Evolutionary conservation across 148 eudicot species (phyloP).

Genomic region (Rhododendron griersonianum): DNA sequence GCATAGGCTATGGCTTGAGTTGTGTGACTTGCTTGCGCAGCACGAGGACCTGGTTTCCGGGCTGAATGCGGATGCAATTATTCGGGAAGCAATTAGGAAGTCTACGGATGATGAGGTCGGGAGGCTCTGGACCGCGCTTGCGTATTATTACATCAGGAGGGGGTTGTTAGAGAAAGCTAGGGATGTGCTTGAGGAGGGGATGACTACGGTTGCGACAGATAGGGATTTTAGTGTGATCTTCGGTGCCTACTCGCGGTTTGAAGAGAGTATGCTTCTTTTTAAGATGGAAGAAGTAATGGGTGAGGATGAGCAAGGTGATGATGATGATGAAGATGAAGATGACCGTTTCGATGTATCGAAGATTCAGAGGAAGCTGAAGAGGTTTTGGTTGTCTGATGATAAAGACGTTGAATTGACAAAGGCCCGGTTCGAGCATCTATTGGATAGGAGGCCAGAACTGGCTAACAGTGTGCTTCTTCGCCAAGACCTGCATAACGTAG

Average conservation of each 20-base stretch:
- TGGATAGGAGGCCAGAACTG: constrained; percentile 84
- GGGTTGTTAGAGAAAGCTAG: constrained; percentile 82
- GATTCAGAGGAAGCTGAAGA: constrained; percentile 52
- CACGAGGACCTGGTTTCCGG: constrained; percentile 79
- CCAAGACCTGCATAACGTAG: constrained; percentile 94
- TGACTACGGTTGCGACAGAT: constrained; percentile 81
- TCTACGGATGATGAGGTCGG: constrained; percentile 97
- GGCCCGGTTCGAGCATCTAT: constrained; percentile 70
- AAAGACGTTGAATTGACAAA: constrained; percentile 76
- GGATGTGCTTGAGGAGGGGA: constrained; percentile 91
- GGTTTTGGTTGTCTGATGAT: constrained; percentile 77
- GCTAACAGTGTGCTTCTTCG: constrained; percentile 93
- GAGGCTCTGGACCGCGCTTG: constrained; percentile 83
- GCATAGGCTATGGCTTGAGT: constrained; percentile 78
- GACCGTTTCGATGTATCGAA: constrained; percentile 50
- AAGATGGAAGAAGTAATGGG: constrained; percentile 51
- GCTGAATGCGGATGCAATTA: constrained; percentile 92
- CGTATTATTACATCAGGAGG: constrained; percentile 83
- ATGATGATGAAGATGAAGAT: constrained; percentile 31
- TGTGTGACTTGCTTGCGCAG: constrained; percentile 86
- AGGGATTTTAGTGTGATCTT: constrained; percentile 90
- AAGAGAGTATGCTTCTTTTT: constrained; percentile 83
- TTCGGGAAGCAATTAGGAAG: constrained; percentile 43
- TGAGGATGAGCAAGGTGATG: background rate
- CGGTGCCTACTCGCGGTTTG: constrained; percentile 87